Evolutionary conservation across 345 rosid species (phyloP), one percentile per base, ranked within the genome.

Genomic region (Acer saccharum): DNA sequence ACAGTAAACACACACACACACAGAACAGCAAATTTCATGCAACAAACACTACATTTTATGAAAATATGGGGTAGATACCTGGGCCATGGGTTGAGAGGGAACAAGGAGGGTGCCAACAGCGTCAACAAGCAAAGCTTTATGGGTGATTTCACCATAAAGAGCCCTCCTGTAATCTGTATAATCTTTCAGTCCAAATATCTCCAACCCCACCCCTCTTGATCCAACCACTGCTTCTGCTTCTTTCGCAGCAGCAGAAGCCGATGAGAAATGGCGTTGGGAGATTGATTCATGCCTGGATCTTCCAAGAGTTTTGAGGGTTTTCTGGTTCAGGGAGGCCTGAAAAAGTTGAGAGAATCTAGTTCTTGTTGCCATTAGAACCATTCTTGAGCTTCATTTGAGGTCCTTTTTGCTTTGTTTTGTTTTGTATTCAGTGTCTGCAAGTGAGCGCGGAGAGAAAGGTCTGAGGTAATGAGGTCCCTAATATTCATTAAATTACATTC

Each of bases 11-110:
- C 50, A 44, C 12, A 29, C 3, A 32, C 6, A 32, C 6, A 46
- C 14, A 46, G 50, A 10, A 71, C 9, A 55, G 6, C 39, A 71
- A 54, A 54, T 46, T 10, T 10, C 65, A n/a, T 2, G 2, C 3
- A 29, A 71, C 12, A 10, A 46, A 46, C 50, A 10, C 50, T 4
- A 46, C 14, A 46, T 46, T 11, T 10, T 14, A 46, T 10, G 50
- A 46, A 10, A 10, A 46, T 46, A 46, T 9, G 13, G 50, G 35
- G 35, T 4, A 10, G 10, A 43, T 35, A 96, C 99, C 97, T 94
- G 93, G 23, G 99, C 99, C 81, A 88, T 96, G 69, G 99, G 99
- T 83, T 92, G 99, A n/a, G 99, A 93, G 29, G 99, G 99, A 83
- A 85, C 85, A 43, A 96, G 75, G 58, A 96, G 97, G 17, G 99